Conservation (phyloP, 805 yeast genomes). For the Yamadazyma phyllophila region DNA sequence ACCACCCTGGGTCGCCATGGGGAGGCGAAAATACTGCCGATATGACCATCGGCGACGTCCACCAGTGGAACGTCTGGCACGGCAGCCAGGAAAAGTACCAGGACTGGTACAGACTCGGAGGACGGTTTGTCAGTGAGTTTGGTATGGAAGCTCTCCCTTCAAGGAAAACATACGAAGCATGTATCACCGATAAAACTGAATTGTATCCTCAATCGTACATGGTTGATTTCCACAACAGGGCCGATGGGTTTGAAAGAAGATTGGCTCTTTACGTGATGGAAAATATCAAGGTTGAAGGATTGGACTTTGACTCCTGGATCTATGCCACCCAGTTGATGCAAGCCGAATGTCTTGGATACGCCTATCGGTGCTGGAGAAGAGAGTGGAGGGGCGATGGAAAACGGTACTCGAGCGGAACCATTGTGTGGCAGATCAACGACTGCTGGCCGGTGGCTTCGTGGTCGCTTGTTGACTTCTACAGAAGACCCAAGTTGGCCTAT, state of each 20-base stretch:
- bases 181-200: slow-evolving; percentile 37
- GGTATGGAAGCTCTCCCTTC: slow-evolving; percentile 52
- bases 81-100: slow-evolving; percentile 46
- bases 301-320: slow-evolving; percentile 30
- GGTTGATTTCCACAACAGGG: slow-evolving; percentile 49
- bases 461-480: slow-evolving; percentile 44
- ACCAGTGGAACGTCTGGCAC: slow-evolving; percentile 61
- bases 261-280: slow-evolving; percentile 47
- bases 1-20: slow-evolving; percentile 52
- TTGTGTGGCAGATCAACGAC: slow-evolving; percentile 56
- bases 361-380: slow-evolving; percentile 47
- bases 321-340: slow-evolving; percentile 52
- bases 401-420: slow-evolving; percentile 37
- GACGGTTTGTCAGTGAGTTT: slow-evolving; percentile 52
- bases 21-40: slow-evolving; percentile 33
- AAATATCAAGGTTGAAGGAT: slow-evolving; percentile 35
- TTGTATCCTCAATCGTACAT: slow-evolving; percentile 43
- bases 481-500: slow-evolving; percentile 45
- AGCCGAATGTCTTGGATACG: slow-evolving; percentile 47
- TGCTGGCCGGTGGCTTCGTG: slow-evolving; percentile 55
- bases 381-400: slow-evolving; percentile 41
- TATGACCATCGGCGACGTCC: slow-evolving; percentile 45
- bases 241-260: slow-evolving; percentile 42
- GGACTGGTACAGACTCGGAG: slow-evolving; percentile 45
- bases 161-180: slow-evolving; percentile 31